Evolutionary conservation across 148 eudicot genomes (phyloP), one percentile per base, ranked within the genome.

Genomic region (Heliosperma pusillum): DNA sequence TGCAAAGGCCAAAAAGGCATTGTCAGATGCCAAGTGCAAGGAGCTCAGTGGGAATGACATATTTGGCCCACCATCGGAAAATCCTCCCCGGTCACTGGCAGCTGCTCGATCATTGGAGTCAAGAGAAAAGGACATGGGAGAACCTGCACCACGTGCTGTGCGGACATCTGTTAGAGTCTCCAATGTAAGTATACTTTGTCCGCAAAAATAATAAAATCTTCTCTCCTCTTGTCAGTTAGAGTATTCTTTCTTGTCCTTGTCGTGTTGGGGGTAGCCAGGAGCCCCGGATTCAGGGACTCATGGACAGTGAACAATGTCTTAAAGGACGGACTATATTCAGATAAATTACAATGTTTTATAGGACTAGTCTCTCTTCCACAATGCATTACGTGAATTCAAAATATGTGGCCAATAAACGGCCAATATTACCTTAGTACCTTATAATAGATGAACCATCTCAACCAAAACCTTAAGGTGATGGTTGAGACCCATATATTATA

Each of bases 11-110:
- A 87, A 85, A 80, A 94, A 91, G 85, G 90, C 71, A 42, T 22
- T 82, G 66, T 91, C 98, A 4, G 85, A 90, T 88, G 98, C 98
- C 30, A 94, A 94, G 83, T 73, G 55, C 86, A 94, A 91, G 85
- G 98, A 94, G 78, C 96, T 94, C 61, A 91, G 90, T 84, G 98
- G 98, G 59, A 79, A 91, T 87, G 91, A 94, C 83, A 94, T 94
- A 66, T 94, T 91, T 81, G 98, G 88, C 47, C 92, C 92, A 42
- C 96, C 97, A 60, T 81, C 93, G 0, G 98, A 94, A 80, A 82
- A 84, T 80, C 93, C 85, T 59, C 88, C 88, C 74, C 83, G 97
- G 65, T 86, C 94, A 70, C 77, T 82, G 84, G 88, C 90, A 82
- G 97, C 89, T 56, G 87, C 86, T 36, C 97, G 92, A 40, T 60